Percentiles rank a stretch among this genome's conserved stretches.
phyloP scores from a whole-genome alignment of 768 basidiomycete genomes.

The Lyophyllum shimeji region DNA sequence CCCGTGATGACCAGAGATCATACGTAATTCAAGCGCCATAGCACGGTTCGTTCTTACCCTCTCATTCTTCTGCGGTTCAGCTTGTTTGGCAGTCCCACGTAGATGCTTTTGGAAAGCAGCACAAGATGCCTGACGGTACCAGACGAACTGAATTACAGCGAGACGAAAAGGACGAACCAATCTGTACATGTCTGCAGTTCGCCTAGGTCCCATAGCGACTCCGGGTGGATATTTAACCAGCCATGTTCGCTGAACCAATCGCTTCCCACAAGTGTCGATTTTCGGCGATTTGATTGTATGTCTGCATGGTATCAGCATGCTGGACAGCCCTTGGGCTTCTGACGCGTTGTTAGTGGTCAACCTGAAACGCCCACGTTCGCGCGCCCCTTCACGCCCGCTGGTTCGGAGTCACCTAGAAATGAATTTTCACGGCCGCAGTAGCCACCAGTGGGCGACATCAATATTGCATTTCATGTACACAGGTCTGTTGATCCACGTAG shows the following conservation, averaged over 20 bases:
- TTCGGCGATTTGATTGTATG: background rate
- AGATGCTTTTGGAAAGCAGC: no score
- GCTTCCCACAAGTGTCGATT: background rate
- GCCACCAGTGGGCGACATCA: no score
- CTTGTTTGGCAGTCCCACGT: no score
- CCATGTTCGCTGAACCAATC: background rate
- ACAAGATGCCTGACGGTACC: no score
- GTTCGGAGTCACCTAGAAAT: background rate
- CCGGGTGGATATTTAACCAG: background rate
- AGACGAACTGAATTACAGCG: background rate
- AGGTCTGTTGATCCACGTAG: background rate
- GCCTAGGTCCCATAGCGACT: background rate
- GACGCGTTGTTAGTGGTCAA: background rate
- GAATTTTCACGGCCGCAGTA: background rate
- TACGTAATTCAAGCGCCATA: no score
- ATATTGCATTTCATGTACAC: no score
- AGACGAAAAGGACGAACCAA: background rate
- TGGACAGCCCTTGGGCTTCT: background rate
- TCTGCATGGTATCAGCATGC: background rate
- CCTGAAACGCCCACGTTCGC: background rate
- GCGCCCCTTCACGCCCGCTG: background rate
- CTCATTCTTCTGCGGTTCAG: no score
- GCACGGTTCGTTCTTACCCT: no score
- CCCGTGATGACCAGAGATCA: no score
- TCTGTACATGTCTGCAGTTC: no score